These are phyloP conservation scores for Themeda triandra DNA, from an alignment of 176 grass and related monocot genomes.

Conservation along the genomic window DNA sequence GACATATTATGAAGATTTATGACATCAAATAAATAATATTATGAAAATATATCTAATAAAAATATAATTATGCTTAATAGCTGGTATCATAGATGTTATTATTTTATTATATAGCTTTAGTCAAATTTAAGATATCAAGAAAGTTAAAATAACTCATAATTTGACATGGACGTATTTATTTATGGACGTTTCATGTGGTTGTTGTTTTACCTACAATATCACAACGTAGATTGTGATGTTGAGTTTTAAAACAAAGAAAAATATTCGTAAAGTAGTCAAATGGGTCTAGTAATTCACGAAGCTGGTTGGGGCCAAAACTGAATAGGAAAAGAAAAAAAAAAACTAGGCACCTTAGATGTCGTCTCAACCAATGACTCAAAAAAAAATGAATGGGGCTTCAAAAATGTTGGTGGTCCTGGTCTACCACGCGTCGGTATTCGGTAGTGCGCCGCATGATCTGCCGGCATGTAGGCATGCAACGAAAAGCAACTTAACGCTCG, in stretches of 20 bases:
- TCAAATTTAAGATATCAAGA: too few relatives aligned
- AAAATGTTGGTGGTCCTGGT: background rate
- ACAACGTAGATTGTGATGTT: background rate
- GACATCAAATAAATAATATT: too few relatives aligned
- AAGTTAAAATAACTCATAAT: too few relatives aligned
- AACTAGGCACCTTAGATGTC: background rate
- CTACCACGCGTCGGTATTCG: conserved; percentile 5
- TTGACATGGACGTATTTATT: too few relatives aligned
- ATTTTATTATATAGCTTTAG: too few relatives aligned
- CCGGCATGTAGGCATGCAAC: background rate
- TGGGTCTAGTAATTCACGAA: background rate
- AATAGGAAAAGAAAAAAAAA: background rate
- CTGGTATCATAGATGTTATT: too few relatives aligned
- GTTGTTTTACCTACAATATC: too few relatives aligned
- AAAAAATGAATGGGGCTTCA: background rate
- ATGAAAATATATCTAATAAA: too few relatives aligned
- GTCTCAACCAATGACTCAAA: background rate
- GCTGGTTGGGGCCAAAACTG: background rate
- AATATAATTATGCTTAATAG: too few relatives aligned
- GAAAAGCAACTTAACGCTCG: background rate
- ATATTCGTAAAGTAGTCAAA: background rate
- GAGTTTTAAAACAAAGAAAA: background rate
- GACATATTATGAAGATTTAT: too few relatives aligned
- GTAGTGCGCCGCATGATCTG: background rate
- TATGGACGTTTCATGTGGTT: background rate